Evolutionary conservation across 805 yeast genomes (phyloP).

Genomic region (Metschnikowia cubensis): DNA sequence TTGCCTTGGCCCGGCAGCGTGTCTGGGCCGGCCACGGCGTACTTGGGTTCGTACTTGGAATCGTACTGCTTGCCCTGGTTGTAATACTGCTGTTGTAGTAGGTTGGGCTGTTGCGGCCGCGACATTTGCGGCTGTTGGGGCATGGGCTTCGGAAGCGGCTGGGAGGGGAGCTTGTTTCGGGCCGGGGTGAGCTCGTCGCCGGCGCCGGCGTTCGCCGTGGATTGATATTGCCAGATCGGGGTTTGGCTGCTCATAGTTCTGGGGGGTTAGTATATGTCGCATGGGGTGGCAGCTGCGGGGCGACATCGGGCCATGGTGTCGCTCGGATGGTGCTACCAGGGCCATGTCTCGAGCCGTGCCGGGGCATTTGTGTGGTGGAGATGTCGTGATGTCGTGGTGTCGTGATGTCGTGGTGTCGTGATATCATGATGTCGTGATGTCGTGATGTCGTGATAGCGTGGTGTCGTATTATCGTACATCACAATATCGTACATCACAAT

Average conservation of each 20-base stretch:
- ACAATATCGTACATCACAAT: no score
- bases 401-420: no score
- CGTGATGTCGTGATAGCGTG: no score
- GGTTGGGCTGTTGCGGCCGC: conserved; percentile 1
- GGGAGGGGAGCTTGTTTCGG: neutral
- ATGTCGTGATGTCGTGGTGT: no score
- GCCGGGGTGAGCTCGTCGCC: neutral
- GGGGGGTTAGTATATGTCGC: conserved; percentile 1
- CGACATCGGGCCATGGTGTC: no score
- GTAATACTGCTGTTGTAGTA: conserved; percentile 3
- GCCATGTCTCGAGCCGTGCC: neutral
- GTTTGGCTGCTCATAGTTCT: conserved; percentile 6
- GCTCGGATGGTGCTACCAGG: neutral
- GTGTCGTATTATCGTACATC: no score
- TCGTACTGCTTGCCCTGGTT: neutral
- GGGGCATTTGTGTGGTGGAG: no score
- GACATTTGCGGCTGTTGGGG: conserved; percentile 2
- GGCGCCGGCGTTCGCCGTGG: neutral
- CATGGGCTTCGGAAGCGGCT: conserved; percentile 2
- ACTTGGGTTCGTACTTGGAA: neutral
- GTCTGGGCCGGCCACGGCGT: neutral
- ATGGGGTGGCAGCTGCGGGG: neutral
- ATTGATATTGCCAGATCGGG: conserved; percentile 3
- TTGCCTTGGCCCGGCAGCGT: neutral
- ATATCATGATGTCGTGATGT: no score